A percentile compares a stretch with the other conserved stretches of the same genome.
phyloP scores from a whole-genome alignment of 2,329 filamentous ascomycete species.

The Alternaria sp. region DNA sequence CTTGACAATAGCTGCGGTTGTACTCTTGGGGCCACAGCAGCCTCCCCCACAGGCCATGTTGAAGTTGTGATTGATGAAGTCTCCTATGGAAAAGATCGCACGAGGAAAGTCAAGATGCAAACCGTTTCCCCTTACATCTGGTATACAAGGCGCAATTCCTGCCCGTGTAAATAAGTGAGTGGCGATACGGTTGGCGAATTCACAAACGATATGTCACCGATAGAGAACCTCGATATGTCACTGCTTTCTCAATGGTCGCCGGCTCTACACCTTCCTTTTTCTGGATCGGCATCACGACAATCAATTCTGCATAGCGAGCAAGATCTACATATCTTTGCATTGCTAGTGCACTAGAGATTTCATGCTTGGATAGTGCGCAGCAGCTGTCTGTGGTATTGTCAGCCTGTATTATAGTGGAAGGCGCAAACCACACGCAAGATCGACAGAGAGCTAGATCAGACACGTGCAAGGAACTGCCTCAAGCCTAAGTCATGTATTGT shows the following conservation, averaged over 20 bases:
- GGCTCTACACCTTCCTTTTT: background rate
- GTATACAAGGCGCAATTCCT: background rate
- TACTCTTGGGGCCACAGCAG: constrained; percentile 18
- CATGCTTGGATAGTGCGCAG: background rate
- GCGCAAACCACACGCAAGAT: background rate
- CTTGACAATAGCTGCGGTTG: background rate
- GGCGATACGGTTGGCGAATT: background rate
- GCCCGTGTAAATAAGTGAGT: background rate
- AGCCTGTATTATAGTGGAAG: background rate
- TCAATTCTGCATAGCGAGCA: background rate
- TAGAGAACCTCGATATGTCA: constrained; percentile 21
- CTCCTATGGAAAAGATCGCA: background rate
- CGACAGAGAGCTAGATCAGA: background rate
- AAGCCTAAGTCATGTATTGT: background rate
- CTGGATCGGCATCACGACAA: background rate
- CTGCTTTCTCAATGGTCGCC: constrained; percentile 9
- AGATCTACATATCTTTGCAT: background rate
- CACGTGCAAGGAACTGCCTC: background rate
- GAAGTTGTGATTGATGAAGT: background rate
- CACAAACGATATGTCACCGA: constrained; percentile 15
- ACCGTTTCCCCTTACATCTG: too few species aligned
- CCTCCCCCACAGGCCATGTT: constrained; percentile 27
- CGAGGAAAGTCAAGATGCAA: background rate
- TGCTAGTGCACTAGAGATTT: too few species aligned
- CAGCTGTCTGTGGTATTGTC: background rate